Evolutionary conservation across 768 basidiomycete species (phyloP), one percentile per base, ranked within the genome.

Genomic region (Tulasnella calospora): DNA sequence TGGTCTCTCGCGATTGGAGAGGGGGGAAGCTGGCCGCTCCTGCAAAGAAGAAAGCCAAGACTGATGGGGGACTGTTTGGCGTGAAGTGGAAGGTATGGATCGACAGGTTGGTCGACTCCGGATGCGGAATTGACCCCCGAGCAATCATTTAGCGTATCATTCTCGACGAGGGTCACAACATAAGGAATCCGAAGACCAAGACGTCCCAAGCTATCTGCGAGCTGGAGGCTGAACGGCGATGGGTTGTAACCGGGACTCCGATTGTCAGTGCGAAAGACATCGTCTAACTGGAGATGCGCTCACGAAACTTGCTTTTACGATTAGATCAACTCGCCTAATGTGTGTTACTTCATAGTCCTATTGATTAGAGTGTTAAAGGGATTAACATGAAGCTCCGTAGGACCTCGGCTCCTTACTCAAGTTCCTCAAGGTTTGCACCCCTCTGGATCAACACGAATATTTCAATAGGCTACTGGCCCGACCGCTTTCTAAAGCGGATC

Each of bases 131-230:
- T 36, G 15, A 67, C 13, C 61, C 10, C 21, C 15, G 10, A 4
- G 44, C 70, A 21, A 57, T 57, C 74, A 30, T 51, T 23, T 78
- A 93, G 91, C 87, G 96, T 78, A 83, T 96, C 57, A 89, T 97
- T 30, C 86, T 96, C 6, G 96, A 98, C 80, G 96, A 98, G 84
- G 96, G 94, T 0, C 96, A 98, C 82, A 90, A 83, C 35, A 92
- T 98, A 80, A 90, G 94, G 74, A 98, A 97, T 83, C 89, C 93
- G 2, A 92, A 88, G 83, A 94, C 95, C 0, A 94, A 95, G 85
- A 94, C 93, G 89, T 88, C 93, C 12, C 86, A 87, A 81, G 91
- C 92, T 0, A 89, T 91, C 1, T 90, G 87, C 78, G 89, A 83
- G 23, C 85, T 95, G 33, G 84, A 84, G 23, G 92, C 91, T 0